Evolutionary conservation across 192 early-diverging fungal genomes (phyloP).

Genomic region (Dissophora globulifera): DNA sequence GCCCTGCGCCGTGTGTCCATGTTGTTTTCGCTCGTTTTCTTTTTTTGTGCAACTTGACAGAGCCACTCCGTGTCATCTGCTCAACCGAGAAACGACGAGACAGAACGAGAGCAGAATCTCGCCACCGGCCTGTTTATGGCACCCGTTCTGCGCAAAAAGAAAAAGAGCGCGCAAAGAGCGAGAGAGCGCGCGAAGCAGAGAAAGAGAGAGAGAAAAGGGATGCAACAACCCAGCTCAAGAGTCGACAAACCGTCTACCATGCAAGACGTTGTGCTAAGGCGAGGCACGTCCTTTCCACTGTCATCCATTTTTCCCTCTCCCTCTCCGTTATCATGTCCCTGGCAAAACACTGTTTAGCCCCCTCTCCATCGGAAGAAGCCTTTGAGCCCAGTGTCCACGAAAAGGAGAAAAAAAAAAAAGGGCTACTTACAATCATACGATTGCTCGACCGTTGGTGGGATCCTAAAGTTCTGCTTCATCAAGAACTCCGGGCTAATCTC

Average conservation of each 20-base stretch:
- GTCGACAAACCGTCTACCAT: too few relatives aligned
- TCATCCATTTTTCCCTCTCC: too few relatives aligned
- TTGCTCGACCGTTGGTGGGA: constrained; percentile 60
- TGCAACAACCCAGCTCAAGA: background rate
- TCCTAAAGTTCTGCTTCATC: constrained; percentile 69
- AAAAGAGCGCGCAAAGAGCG: background rate
- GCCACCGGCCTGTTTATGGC: constrained; percentile 3
- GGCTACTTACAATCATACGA: constrained; percentile 55
- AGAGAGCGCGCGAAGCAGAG: too few relatives aligned
- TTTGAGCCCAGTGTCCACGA: too few relatives aligned
- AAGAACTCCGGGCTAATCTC: constrained; percentile 69
- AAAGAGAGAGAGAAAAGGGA: too few relatives aligned
- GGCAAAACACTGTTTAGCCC: too few relatives aligned
- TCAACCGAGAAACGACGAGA: background rate
- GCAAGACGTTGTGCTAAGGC: too few relatives aligned
- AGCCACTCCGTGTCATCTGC: background rate
- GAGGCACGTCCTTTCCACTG: too few relatives aligned
- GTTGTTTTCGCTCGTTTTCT: background rate
- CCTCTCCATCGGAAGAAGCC: too few relatives aligned
- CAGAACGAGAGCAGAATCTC: too few relatives aligned
- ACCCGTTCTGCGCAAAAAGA: constrained; percentile 1
- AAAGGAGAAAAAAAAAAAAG: too few relatives aligned
- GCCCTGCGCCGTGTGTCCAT: background rate
- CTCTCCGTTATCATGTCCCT: too few relatives aligned
- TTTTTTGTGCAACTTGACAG: constrained; percentile 1